Conservation (phyloP, 345 rosid species). For the Eutrema heterophyllum region DNA sequence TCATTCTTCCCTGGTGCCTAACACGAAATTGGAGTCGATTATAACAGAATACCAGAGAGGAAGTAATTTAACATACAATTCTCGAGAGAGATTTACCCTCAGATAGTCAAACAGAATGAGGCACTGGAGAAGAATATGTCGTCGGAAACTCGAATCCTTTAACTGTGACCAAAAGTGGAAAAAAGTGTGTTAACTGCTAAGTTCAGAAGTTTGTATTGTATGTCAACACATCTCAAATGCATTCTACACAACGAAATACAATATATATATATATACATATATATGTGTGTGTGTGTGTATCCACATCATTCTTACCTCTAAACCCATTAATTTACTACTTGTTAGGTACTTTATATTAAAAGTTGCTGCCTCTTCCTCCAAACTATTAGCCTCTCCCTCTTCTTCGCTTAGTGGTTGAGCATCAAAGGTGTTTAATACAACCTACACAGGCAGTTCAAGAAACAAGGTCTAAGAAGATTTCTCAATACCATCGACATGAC, state of each 20-base stretch:
- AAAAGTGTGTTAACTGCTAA: conserved; percentile 8
- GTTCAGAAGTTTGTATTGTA: background rate
- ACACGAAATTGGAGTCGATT: conserved; percentile 13
- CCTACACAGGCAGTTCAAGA: conserved; percentile 44
- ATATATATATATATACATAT: background rate
- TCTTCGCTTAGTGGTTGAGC: conserved; percentile 98
- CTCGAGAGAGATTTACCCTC: conserved; percentile 48
- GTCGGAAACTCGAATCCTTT: conserved; percentile 95
- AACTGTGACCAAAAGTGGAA: conserved; percentile 45
- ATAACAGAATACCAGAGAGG: conserved; percentile 5
- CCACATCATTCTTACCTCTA: conserved; percentile 58
- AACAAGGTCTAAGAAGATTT: conserved; percentile 5
- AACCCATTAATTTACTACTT: conserved; percentile 96
- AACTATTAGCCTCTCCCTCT: conserved; percentile 83
- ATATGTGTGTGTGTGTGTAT: background rate
- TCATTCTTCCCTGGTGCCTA: conserved; percentile 96
- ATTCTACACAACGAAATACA: background rate
- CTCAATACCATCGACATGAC: background rate
- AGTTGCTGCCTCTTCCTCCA: conserved; percentile 94
- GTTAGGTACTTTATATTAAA: conserved; percentile 93
- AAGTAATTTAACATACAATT: background rate
- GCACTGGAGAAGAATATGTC: conserved; percentile 96
- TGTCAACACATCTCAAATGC: conserved; percentile 12
- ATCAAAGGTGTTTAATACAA: conserved; percentile 84
- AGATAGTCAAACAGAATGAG: conserved; percentile 90